Conservation (phyloP, 371 early-diverging fungal genomes). For the Haplosporangium sp. region DNA sequence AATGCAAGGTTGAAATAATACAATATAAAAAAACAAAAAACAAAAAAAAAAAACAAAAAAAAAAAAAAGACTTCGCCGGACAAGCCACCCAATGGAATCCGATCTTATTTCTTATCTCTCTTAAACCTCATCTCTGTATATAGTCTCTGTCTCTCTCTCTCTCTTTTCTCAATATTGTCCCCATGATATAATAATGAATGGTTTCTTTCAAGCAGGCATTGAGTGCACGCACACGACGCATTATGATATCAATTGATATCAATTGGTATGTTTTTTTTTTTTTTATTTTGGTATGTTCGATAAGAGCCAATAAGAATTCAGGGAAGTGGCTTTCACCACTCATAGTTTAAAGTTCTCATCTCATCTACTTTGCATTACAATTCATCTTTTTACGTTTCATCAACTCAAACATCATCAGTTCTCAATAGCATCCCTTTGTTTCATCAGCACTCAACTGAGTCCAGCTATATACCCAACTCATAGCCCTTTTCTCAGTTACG, state of each 20-base stretch:
- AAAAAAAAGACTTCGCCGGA: constrained; percentile 25
- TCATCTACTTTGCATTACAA: not conserved
- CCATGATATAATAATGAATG: too few species aligned
- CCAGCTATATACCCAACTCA: not conserved
- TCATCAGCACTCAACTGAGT: not conserved
- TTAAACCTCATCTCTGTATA: too few species aligned
- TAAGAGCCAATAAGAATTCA: not conserved
- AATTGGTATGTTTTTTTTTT: not conserved
- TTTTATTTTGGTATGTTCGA: too few species aligned
- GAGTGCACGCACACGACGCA: too few species aligned
- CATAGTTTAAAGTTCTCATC: not conserved
- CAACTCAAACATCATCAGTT: not conserved
- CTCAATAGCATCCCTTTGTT: not conserved
- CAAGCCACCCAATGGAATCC: constrained; percentile 8
- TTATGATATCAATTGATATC: too few species aligned
- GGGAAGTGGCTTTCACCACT: not conserved
- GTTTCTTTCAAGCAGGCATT: too few species aligned
- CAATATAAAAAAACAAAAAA: not conserved
- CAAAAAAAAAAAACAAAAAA: constrained; percentile 16
- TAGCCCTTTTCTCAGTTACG: not conserved
- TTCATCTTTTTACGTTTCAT: not conserved
- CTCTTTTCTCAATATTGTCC: too few species aligned
- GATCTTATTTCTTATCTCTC: not conserved
- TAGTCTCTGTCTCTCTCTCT: too few species aligned
- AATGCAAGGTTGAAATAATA: constrained; percentile 13